Evolutionary conservation across 192 early-diverging fungal genomes (phyloP).

Genomic region (Helicostylum pulchrum): DNA sequence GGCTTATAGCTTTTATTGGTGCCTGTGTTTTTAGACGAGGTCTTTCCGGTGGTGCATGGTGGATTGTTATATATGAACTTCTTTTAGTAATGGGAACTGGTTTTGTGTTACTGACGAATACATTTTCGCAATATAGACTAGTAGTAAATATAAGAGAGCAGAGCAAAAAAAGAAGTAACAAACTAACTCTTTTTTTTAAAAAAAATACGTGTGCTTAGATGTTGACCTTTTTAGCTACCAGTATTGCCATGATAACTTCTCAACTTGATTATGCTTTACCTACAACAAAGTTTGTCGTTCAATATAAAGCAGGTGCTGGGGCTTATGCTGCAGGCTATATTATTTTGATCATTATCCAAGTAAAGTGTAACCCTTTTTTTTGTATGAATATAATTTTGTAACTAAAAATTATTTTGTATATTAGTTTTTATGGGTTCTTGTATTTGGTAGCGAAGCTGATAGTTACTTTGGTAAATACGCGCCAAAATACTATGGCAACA

Average conservation of each 20-base stretch:
- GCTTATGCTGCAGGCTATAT: constrained; percentile 27
- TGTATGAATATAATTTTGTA: not conserved
- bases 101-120: constrained; percentile 9
- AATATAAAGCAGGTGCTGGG: not conserved
- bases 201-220: constrained; percentile 15
- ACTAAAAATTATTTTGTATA: constrained; percentile 1
- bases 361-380: not conserved
- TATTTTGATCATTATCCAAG: constrained; percentile 33
- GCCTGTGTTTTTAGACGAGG: constrained; percentile 14
- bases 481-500: not conserved
- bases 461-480: constrained; percentile 5
- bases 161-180: not conserved
- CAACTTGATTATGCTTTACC: constrained; percentile 8
- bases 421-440: constrained; percentile 67
- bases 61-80: constrained; percentile 32
- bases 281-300: not conserved
- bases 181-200: not conserved
- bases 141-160: constrained; percentile 10
- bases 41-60: constrained; percentile 19
- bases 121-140: constrained; percentile 13
- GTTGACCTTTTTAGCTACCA: constrained; percentile 22
- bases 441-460: constrained; percentile 55
- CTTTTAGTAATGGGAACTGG: constrained; percentile 14
- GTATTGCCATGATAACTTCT: constrained; percentile 26
- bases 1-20: constrained; percentile 33